phyloP scores from a whole-genome alignment of 164 flowering plant genomes.

The Annona cherimola region DNA sequence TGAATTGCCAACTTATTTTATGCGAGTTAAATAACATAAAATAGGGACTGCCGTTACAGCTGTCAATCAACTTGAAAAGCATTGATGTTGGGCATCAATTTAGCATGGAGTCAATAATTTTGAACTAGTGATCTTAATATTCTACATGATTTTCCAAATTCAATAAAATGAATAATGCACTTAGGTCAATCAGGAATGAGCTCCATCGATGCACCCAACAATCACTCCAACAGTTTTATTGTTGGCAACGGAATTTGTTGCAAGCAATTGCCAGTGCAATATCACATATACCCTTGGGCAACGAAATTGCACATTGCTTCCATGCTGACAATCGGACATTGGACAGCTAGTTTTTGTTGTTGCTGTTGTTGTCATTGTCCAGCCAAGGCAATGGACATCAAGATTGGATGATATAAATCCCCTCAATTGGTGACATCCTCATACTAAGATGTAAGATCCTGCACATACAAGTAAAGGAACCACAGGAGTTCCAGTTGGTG shows the following conservation, averaged over 20 bases:
- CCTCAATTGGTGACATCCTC: not conserved
- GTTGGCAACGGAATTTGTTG: no score
- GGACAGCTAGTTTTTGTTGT: no score
- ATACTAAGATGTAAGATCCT: not conserved
- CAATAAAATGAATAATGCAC: not conserved
- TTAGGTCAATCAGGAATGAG: not conserved
- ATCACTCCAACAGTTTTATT: no score
- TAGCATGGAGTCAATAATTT: not conserved
- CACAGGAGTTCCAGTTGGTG: slow-evolving; percentile 79
- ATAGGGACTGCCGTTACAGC: not conserved
- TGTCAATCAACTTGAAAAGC: not conserved
- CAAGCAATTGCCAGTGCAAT: no score
- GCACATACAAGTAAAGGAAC: slow-evolving; percentile 51
- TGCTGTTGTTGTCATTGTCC: no score
- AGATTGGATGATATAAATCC: not conserved
- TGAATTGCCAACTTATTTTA: not conserved
- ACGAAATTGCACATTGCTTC: no score
- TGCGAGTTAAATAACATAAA: not conserved
- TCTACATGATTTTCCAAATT: not conserved
- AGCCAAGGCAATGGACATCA: not conserved
- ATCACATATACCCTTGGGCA: no score
- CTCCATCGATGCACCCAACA: not conserved
- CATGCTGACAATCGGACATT: no score
- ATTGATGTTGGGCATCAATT: not conserved
- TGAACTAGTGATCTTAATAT: no score